A percentile compares a stretch with the other conserved stretches of the same genome.
Conservation (phyloP, 2,329 filamentous ascomycete species). For the Neurospora crassa region DNA sequence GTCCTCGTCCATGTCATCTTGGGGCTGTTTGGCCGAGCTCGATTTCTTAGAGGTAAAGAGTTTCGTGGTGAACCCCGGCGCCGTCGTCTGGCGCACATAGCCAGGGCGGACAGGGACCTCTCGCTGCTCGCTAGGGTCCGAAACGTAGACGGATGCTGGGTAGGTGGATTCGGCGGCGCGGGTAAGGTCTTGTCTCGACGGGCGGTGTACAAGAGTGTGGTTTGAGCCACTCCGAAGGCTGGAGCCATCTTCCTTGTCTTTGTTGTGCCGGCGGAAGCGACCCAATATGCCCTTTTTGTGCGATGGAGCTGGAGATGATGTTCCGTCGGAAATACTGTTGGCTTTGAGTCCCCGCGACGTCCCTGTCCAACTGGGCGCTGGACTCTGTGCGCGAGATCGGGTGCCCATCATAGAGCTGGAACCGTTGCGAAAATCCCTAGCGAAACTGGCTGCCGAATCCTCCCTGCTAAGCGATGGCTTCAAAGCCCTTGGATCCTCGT, state of each 20-base stretch:
- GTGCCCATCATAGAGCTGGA: conserved; percentile 35
- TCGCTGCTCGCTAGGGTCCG: neutral
- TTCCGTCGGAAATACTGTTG: conserved; percentile 39
- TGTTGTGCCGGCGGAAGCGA: conserved; percentile 38
- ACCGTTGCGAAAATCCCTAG: conserved; percentile 41
- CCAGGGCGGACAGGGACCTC: conserved; percentile 7
- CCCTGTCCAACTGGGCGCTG: conserved; percentile 67
- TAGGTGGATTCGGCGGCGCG: conserved; percentile 24
- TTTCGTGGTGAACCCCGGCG: conserved; percentile 13
- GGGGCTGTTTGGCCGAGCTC: conserved; percentile 31
- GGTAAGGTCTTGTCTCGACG: conserved; percentile 37
- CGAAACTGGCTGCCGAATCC: conserved; percentile 49
- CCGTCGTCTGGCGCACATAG: neutral
- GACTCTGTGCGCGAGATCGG: conserved; percentile 62
- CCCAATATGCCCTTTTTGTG: conserved; percentile 42
- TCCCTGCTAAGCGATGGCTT: conserved; percentile 69
- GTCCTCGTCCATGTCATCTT: conserved; percentile 47
- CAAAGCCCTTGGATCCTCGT: conserved; percentile 54
- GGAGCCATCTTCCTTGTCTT: conserved; percentile 36
- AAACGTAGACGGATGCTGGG: neutral
- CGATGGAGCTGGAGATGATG: conserved; percentile 48
- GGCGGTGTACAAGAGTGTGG: conserved; percentile 24
- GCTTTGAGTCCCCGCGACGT: conserved; percentile 37
- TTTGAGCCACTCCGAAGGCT: conserved; percentile 39
- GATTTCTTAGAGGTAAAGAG: conserved; percentile 38